These are phyloP conservation scores for Leishmania aethiopica DNA, from an alignment of 208 protist species.

Conservation along the genomic window DNA sequence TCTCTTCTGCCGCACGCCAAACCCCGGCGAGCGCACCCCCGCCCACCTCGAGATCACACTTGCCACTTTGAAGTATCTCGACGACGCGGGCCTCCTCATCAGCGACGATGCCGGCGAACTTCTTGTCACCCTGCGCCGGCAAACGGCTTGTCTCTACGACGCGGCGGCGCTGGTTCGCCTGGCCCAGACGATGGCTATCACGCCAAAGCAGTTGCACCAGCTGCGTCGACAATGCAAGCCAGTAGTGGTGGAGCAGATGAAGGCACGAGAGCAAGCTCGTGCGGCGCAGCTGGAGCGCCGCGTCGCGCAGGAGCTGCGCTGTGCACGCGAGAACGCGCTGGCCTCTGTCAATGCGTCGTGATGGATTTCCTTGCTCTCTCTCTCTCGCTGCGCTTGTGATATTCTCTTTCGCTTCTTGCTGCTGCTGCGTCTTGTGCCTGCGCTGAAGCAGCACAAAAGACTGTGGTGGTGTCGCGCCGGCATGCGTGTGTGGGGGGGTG, in stretches of 20 bases:
- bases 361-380: not conserved
- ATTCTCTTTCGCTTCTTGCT: not conserved
- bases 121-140: constrained; percentile 33
- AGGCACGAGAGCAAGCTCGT: constrained; percentile 18
- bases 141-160: constrained; percentile 41
- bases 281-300: constrained; percentile 25
- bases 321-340: not conserved
- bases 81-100: constrained; percentile 32
- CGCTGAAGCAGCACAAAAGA: not conserved
- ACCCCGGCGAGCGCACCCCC: constrained; percentile 23
- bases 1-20: constrained; percentile 37
- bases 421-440: not conserved
- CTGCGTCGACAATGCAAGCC: constrained; percentile 42
- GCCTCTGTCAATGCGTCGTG: not conserved
- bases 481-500: not conserved
- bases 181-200: constrained; percentile 27
- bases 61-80: constrained; percentile 50
- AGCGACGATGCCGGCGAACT: constrained; percentile 40
- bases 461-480: not conserved
- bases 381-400: not conserved
- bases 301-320: constrained; percentile 29
- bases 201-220: constrained; percentile 35
- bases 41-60: constrained; percentile 57
- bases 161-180: constrained; percentile 36
- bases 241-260: constrained; percentile 25